phyloP scores from a whole-genome alignment of 2,329 filamentous ascomycete species.

The Monosporascus sp. region DNA sequence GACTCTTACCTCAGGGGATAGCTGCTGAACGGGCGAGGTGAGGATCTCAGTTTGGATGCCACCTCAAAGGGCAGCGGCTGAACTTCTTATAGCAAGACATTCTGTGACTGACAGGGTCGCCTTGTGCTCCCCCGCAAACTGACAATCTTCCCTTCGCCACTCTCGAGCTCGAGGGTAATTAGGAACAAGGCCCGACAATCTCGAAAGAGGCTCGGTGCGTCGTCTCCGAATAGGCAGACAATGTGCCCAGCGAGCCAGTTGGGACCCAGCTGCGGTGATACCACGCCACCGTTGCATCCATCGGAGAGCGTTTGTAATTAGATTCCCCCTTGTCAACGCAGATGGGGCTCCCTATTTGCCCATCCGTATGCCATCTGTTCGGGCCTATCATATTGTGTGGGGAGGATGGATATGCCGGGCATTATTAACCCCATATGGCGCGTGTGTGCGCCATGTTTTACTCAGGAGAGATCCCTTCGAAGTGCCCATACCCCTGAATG shows the following conservation, averaged over 20 bases:
- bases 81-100: conserved; percentile 21
- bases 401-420: not conserved
- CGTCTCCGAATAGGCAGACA: conserved; percentile 21
- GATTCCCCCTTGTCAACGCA: not conserved
- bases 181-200: conserved; percentile 27
- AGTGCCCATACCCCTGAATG: not conserved
- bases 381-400: not conserved
- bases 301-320: not conserved
- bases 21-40: conserved; percentile 17
- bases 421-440: not conserved
- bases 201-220: conserved; percentile 24
- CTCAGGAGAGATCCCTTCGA: not conserved
- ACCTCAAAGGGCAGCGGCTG: conserved; percentile 4
- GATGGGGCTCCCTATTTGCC: not conserved
- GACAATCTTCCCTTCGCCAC: conserved; percentile 2
- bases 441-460: not conserved
- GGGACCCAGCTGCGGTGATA: not conserved
- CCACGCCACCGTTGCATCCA: not conserved
- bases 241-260: not conserved
- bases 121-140: not conserved
- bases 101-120: not conserved
- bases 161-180: conserved; percentile 17
- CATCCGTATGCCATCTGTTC: not conserved
- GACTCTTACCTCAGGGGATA: no score
- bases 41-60: conserved; percentile 6